Conservation (phyloP, 345 rosid species). For the Hibiscus tridactylites region DNA sequence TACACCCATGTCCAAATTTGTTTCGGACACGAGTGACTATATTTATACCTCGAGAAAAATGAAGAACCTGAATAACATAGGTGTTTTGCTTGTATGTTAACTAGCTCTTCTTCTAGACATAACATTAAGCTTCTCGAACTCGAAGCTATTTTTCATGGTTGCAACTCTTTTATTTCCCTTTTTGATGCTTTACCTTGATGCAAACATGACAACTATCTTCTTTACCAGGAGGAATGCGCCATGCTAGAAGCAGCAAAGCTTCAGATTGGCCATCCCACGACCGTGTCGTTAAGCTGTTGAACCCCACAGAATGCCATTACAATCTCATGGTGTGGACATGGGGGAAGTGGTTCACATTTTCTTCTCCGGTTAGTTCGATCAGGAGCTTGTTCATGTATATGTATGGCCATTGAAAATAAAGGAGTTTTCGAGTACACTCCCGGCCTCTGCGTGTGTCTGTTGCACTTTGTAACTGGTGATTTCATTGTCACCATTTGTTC, state of each 20-base stretch:
- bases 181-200: background rate
- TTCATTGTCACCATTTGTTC: background rate
- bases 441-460: background rate
- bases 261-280: background rate
- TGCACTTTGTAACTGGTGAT: background rate
- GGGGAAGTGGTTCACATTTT: background rate
- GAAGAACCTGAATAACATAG: background rate
- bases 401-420: constrained; percentile 1
- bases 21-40: background rate
- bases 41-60: background rate
- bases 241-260: background rate
- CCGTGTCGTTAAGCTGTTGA: background rate
- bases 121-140: background rate
- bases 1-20: background rate
- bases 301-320: background rate
- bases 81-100: background rate
- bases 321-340: background rate
- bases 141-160: background rate
- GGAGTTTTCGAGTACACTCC: background rate
- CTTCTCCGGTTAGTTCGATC: background rate
- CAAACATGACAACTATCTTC: background rate
- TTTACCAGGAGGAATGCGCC: background rate
- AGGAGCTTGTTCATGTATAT: background rate
- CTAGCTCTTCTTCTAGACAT: background rate
- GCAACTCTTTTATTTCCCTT: background rate